A percentile compares a stretch with the other conserved stretches of the same genome.
These are phyloP conservation scores for Malassezia vespertilionis DNA, from an alignment of 1,284 basidiomycete genomes.

Conservation along the genomic window DNA sequence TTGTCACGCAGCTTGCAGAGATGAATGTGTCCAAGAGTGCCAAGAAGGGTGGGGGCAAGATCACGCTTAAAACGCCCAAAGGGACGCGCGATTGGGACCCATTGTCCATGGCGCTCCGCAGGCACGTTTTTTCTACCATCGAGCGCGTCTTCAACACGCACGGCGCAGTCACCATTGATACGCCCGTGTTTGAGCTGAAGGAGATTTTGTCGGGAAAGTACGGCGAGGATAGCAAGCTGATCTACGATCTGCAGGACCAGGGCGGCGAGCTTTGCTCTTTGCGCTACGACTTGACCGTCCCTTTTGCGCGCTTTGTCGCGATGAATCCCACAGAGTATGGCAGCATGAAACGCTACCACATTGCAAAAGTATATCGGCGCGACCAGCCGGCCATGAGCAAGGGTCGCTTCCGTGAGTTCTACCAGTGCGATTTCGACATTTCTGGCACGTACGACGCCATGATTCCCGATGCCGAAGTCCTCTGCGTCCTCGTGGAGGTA, in stretches of 20 bases:
- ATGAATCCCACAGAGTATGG: slow-evolving; percentile 70
- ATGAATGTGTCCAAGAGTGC: slow-evolving; percentile 19
- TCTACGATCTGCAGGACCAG: slow-evolving; percentile 95
- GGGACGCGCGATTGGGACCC: slow-evolving; percentile 94
- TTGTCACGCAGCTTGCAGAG: slow-evolving; percentile 29
- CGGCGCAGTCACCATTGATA: slow-evolving; percentile 86
- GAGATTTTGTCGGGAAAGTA: slow-evolving; percentile 83
- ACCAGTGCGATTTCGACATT: slow-evolving; percentile 96
- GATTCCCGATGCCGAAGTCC: slow-evolving; percentile 89
- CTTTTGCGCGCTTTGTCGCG: slow-evolving; percentile 85
- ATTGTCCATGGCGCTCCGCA: slow-evolving; percentile 81
- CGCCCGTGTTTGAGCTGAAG: slow-evolving; percentile 93
- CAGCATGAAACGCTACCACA: slow-evolving; percentile 78
- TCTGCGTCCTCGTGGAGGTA: slow-evolving; percentile 72
- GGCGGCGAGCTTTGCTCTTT: slow-evolving; percentile 94
- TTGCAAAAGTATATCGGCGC: slow-evolving; percentile 92
- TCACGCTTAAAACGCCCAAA: slow-evolving; percentile 52
- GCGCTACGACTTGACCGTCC: slow-evolving; percentile 88
- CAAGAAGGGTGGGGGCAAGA: slow-evolving; percentile 30
- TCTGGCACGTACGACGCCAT: slow-evolving; percentile 77
- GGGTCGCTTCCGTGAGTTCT: slow-evolving; percentile 95
- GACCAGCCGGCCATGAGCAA: slow-evolving; percentile 97
- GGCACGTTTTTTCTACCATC: slow-evolving; percentile 78
- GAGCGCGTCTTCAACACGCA: slow-evolving; percentile 78
- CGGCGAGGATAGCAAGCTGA: slow-evolving; percentile 84